phyloP scores from a whole-genome alignment of 73 alveolate genomes.

The Breviolum minutum region DNA sequence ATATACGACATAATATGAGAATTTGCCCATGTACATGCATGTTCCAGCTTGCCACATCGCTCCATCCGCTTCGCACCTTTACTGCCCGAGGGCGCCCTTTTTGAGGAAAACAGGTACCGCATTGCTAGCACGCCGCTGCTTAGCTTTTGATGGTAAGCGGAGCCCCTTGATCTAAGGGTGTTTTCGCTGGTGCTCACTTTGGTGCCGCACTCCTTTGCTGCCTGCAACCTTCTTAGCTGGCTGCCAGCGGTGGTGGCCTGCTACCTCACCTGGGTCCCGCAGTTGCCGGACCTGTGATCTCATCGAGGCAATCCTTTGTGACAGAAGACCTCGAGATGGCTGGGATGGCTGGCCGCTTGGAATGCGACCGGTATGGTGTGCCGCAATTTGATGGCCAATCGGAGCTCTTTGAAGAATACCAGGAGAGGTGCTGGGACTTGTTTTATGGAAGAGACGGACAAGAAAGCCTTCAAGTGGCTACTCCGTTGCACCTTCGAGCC shows the following conservation, averaged over 20 bases:
- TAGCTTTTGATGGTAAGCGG: constrained; percentile 40
- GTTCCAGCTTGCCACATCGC: neutral
- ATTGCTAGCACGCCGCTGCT: neutral
- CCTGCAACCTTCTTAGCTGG: too few relatives aligned
- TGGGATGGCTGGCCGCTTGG: neutral
- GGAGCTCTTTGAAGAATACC: constrained; percentile 10
- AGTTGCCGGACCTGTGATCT: neutral
- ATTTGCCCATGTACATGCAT: neutral
- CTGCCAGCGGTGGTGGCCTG: neutral
- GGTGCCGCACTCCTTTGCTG: neutral
- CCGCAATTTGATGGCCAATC: constrained; percentile 22
- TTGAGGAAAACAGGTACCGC: neutral
- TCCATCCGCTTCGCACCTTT: neutral
- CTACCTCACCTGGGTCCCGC: neutral
- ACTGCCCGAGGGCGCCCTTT: neutral
- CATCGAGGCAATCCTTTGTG: neutral
- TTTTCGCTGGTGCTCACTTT: neutral
- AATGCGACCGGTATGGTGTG: constrained; percentile 17
- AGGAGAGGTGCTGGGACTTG: constrained; percentile 22
- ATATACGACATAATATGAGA: too few relatives aligned
- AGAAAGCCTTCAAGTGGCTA: neutral
- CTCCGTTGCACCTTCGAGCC: constrained; percentile 1
- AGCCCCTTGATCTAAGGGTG: neutral
- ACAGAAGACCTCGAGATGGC: neutral
- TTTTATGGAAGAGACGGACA: neutral